phyloP scores from a whole-genome alignment of 1,284 basidiomycete genomes.

The Anthracocystis panici-leucophaei region DNA sequence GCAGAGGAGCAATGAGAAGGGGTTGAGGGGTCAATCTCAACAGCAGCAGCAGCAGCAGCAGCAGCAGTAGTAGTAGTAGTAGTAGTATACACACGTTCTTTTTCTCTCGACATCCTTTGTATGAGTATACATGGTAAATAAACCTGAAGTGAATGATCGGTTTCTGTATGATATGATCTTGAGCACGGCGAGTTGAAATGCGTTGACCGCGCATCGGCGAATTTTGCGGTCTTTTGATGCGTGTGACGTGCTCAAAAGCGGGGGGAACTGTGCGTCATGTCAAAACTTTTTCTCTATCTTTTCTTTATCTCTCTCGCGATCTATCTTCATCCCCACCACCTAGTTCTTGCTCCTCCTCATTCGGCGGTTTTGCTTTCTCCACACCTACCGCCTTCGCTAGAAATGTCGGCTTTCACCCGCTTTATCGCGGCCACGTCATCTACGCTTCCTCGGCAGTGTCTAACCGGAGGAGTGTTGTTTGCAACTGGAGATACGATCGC shows the following conservation, averaged over 20 bases:
- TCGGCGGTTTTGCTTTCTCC: no score
- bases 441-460: slow-evolving; percentile 59
- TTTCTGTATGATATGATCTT: no score
- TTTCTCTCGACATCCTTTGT: background rate
- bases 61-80: background rate
- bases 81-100: no score
- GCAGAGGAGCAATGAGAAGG: slow-evolving; percentile 24
- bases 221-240: background rate
- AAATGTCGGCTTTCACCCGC: slow-evolving; percentile 50
- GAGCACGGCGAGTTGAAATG: no score
- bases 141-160: no score
- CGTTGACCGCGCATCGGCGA: slow-evolving; percentile 11
- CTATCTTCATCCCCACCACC: no score
- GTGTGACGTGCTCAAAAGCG: background rate
- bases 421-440: slow-evolving; percentile 58
- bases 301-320: background rate
- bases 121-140: no score
- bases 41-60: slow-evolving; percentile 7
- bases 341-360: no score
- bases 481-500: slow-evolving; percentile 62
- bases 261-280: no score
- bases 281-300: background rate
- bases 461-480: slow-evolving; percentile 55
- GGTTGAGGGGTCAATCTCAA: slow-evolving; percentile 11
- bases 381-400: no score